A percentile compares a stretch with the other conserved stretches of the same genome.
phyloP scores from a whole-genome alignment of 1,284 basidiomycete species.

The Microbotryomycetes sp. region DNA sequence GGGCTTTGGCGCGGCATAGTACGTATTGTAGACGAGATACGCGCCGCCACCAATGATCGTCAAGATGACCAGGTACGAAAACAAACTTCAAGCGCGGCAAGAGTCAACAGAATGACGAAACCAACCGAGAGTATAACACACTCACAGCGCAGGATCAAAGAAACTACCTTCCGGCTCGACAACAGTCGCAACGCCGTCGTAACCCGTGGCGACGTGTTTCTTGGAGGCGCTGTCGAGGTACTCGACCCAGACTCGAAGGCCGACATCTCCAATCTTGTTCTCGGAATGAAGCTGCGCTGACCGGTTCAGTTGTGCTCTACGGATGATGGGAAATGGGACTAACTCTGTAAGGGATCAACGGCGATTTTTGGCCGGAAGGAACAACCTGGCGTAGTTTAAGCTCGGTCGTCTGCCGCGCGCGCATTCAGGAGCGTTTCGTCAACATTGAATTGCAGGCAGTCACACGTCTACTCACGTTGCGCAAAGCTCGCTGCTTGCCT shows the following conservation, averaged over 20 bases:
- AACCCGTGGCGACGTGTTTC: slow-evolving; percentile 20
- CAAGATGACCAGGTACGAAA: slow-evolving; percentile 25
- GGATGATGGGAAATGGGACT: not conserved
- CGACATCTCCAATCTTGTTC: slow-evolving; percentile 32
- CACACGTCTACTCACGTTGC: slow-evolving; percentile 17
- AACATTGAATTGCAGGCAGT: not conserved
- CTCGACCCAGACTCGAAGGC: slow-evolving; percentile 32
- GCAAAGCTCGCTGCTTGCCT: slow-evolving; percentile 24
- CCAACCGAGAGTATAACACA: not conserved
- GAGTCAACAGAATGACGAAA: not conserved
- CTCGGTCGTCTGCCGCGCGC: not conserved
- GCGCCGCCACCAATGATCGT: slow-evolving; percentile 9
- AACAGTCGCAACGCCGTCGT: slow-evolving; percentile 28
- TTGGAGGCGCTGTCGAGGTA: slow-evolving; percentile 17
- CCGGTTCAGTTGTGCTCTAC: not conserved
- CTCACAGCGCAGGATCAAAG: slow-evolving; percentile 33
- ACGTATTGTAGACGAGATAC: slow-evolving; percentile 29
- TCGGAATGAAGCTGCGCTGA: slow-evolving; percentile 14
- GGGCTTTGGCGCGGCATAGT: slow-evolving; percentile 5
- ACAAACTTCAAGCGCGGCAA: slow-evolving; percentile 13
- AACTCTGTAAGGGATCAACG: slow-evolving; percentile 11
- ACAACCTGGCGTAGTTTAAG: slow-evolving; percentile 6
- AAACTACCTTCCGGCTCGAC: slow-evolving; percentile 23
- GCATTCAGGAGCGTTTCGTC: not conserved
- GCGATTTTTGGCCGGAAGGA: not conserved